Base-by-base conservation (phyloP, 148 eudicot species). In the Pharnaceum exiguum region DNA sequence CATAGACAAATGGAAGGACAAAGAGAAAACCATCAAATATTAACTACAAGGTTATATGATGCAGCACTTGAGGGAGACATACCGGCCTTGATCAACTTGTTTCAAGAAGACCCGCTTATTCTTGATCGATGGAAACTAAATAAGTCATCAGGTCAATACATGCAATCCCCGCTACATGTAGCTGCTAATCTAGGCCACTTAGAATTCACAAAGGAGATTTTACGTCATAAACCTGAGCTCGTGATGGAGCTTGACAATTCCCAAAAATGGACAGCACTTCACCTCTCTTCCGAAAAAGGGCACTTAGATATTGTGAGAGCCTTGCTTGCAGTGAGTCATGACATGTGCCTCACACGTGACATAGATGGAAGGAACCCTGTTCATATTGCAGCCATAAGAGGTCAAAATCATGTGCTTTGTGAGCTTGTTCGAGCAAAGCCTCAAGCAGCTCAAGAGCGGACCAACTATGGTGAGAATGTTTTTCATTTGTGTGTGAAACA, bases 221-320 rank as follows among this genome's bases (percentile, higher is more conserved):
- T 83, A 0, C 22, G 13, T 2, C 58, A n/a, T 16, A 77, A 72
- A 9, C 80, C 89, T 6, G 52, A 65, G 3, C 72, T 83, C 3
- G 59, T 80, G 0, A 46, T 40, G 22, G 75, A 71, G 33, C 23
- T 72, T 3, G 80, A 79, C 46, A 63, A 67, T 5, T 25, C 27
- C 10, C 55, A 58, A 21, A 45, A 60, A 46, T 72, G 49, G 39
- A 52, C 76, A 5, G 69, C 79, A 9, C 76, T 77, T 22, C 79
- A 80, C 32, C 24, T 74, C 28, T 69, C 85, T 8, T 55, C 81
- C 2, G 59, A 62, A 0, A 74, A 67, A 36, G 77, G 79, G 12
- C 35, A 77, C 17, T 12, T 64, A 1, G 79, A 67, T 23, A 59
- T 77, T 0, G 72, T 74, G 0, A 57, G 37, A 29, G n/a, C 16